These are phyloP conservation scores for Astrephomene gubernaculifera DNA, from an alignment of 139 green algal species.

Conservation along the genomic window DNA sequence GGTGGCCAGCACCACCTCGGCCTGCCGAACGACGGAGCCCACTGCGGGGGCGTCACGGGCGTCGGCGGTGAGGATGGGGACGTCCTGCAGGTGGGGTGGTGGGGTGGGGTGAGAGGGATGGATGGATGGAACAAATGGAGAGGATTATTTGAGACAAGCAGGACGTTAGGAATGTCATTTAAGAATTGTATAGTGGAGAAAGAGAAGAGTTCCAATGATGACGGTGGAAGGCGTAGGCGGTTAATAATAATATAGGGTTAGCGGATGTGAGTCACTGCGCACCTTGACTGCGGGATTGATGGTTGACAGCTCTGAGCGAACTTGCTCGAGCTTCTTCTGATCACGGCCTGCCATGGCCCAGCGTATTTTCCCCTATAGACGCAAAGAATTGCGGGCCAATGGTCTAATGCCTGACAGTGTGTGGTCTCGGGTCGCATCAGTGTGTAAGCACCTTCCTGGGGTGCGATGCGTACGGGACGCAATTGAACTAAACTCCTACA, in stretches of 20 bases:
- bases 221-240: too few species aligned
- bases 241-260: too few species aligned
- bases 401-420: too few species aligned
- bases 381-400: too few species aligned
- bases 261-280: background rate
- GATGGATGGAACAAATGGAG: background rate
- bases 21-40: conserved; percentile 58
- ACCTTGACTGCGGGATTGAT: conserved; percentile 62
- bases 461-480: background rate
- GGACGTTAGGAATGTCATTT: too few species aligned
- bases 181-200: too few species aligned
- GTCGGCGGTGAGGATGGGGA: conserved; percentile 79
- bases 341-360: conserved; percentile 89
- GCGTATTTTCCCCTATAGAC: conserved; percentile 58
- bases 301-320: conserved; percentile 60
- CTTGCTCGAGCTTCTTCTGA: conserved; percentile 75
- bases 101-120: background rate
- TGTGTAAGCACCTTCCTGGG: background rate
- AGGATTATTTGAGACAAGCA: too few species aligned
- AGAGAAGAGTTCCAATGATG: too few species aligned
- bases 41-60: conserved; percentile 69
- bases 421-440: background rate
- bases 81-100: conserved; percentile 50
- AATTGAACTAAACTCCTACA: background rate
- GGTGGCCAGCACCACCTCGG: conserved; percentile 78